Conservation (phyloP, 352 stramenopile species). For the Phytopythium helicoides region DNA sequence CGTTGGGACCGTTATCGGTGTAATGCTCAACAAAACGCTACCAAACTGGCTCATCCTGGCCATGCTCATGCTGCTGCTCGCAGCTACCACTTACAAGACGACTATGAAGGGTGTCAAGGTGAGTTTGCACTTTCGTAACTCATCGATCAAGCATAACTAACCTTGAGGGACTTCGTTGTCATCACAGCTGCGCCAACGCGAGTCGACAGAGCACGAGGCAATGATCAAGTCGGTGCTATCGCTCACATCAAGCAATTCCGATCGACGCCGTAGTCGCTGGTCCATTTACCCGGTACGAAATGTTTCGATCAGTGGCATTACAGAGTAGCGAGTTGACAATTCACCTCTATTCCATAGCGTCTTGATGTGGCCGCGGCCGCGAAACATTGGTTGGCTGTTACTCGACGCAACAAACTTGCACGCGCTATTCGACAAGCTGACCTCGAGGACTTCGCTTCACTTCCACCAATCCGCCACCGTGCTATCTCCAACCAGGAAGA, state of each 20-base stretch:
- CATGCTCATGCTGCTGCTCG: slow-evolving; percentile 71
- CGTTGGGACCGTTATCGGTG: slow-evolving; percentile 73
- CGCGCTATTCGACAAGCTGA: slow-evolving; percentile 44
- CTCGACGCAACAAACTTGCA: slow-evolving; percentile 50
- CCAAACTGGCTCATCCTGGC: slow-evolving; percentile 83
- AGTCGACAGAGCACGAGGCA: slow-evolving; percentile 36
- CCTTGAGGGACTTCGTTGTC: no score
- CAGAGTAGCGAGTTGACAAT: neutral
- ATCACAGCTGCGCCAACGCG: slow-evolving; percentile 52
- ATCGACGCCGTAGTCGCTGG: slow-evolving; percentile 50
- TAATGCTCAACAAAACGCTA: slow-evolving; percentile 84
- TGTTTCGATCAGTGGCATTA: neutral
- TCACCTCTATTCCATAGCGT: slow-evolving; percentile 24
- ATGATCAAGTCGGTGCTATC: slow-evolving; percentile 55
- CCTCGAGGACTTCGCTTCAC: slow-evolving; percentile 59
- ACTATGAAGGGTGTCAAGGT: slow-evolving; percentile 67
- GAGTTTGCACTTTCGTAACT: no score
- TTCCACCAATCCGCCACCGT: slow-evolving; percentile 34
- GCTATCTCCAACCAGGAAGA: slow-evolving; percentile 6
- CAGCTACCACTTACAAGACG: slow-evolving; percentile 77
- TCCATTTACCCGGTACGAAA: slow-evolving; percentile 61
- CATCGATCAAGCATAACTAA: no score
- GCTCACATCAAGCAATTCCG: slow-evolving; percentile 20
- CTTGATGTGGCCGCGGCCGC: slow-evolving; percentile 65
- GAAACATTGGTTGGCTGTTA: slow-evolving; percentile 58